Evolutionary conservation across 139 green algal genomes (phyloP), one percentile per base, ranked within the genome.

Genomic region (Microglena sp.): DNA sequence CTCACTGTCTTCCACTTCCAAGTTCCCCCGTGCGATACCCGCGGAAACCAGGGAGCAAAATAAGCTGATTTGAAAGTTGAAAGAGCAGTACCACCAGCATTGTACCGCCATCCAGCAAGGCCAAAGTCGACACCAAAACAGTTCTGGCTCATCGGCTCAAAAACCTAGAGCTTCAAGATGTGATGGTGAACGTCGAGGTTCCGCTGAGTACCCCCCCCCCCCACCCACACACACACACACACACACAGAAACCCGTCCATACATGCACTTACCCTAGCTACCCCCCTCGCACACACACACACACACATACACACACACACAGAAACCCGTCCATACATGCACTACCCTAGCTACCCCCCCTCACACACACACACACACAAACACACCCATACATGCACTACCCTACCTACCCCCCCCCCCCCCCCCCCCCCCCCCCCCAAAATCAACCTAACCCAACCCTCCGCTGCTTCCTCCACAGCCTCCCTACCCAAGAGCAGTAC

Each of bases 121-220:
- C n/a, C n/a, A n/a, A n/a, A n/a, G n/a, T n/a, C n/a, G n/a, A n/a
- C n/a, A n/a, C n/a, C n/a, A n/a, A n/a, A n/a, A n/a, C n/a, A n/a
- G n/a, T n/a, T n/a, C n/a, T n/a, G n/a, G n/a, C n/a, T n/a, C n/a
- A 65, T 26, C 32, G 75, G 45, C 71, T 77, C 28, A 59, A 70
- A 29, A 33, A 65, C 27, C 82, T 83, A 18, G 68, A 80, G 46
- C 77, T 96, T 34, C 88, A 96, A 45, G 69, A 86, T 4, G 66
- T 76, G 5, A 33, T 60, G 30, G 63, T 94, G 11, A 79, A 86
- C 22, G 53, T 96, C 43, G 88, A 94, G 35, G 40, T 95, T 59
- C 81, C 83, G 1, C 44, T 24, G 34, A 28, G 28, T 8, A n/a
- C n/a, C n/a, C n/a, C n/a, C n/a, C n/a, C n/a, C n/a, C n/a, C n/a